Conservation (phyloP, 2,329 filamentous ascomycete genomes). For the Phaeosphaeria sp. region DNA sequence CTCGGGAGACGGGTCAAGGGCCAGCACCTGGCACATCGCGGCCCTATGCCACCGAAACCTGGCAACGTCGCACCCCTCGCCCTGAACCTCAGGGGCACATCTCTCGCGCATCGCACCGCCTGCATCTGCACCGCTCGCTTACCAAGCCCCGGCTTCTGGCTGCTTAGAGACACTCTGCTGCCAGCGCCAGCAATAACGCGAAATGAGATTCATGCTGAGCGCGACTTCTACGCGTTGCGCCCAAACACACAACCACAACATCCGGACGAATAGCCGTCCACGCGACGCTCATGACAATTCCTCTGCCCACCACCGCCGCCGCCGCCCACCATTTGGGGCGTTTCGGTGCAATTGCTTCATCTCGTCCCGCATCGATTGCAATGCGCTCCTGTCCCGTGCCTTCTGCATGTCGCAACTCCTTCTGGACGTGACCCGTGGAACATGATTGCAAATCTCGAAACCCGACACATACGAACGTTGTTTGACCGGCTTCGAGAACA, state of each 20-base stretch:
- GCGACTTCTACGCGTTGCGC: constrained; percentile 25
- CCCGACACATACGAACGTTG: constrained; percentile 13
- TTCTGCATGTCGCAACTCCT: constrained; percentile 25
- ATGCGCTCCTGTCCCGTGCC: constrained; percentile 22
- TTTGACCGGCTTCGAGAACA: constrained; percentile 37
- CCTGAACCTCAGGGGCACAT: constrained; percentile 16
- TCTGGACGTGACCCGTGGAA: constrained; percentile 12
- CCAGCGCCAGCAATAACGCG: constrained; percentile 10
- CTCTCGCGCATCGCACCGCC: constrained; percentile 1
- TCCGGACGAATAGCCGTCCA: constrained; percentile 25
- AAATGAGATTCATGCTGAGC: constrained; percentile 38
- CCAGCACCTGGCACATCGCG: constrained; percentile 23
- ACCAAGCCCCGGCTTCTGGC: constrained; percentile 22
- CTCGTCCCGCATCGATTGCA: constrained; percentile 13
- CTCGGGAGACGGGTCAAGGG: constrained; percentile 33
- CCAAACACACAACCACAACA: constrained; percentile 8
- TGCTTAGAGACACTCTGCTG: constrained; percentile 7
- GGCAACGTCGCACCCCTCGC: constrained; percentile 2
- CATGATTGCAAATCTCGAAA: constrained; percentile 27
- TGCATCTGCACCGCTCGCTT: constrained; percentile 17
- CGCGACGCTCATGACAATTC: constrained; percentile 11
- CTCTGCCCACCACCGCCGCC: constrained; percentile 19
- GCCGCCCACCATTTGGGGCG: constrained; percentile 8
- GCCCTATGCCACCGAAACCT: constrained; percentile 32
- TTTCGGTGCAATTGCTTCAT: constrained; percentile 27